These are phyloP conservation scores for Cucumis hystrix DNA, from an alignment of 306 rosid species.

Conservation along the genomic window DNA sequence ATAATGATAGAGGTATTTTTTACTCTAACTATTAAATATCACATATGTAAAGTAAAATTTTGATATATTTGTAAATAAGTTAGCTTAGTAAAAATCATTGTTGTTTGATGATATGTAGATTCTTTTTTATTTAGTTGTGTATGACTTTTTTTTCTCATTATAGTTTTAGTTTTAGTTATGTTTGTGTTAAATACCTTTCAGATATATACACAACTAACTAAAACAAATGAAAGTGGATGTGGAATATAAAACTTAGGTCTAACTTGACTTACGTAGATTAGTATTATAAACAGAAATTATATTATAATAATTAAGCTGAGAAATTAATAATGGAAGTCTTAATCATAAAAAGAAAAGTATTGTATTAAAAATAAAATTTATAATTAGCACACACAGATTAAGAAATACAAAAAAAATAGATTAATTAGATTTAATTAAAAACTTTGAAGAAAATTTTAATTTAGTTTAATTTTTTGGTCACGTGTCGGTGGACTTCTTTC, in stretches of 20 bases:
- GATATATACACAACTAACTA: not conserved
- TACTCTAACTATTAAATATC: no score
- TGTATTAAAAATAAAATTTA: not conserved
- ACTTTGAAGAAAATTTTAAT: not conserved
- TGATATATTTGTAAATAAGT: no score
- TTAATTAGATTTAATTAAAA: not conserved
- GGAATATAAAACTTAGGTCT: not conserved
- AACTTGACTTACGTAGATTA: not conserved
- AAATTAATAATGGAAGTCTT: not conserved
- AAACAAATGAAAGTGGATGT: not conserved
- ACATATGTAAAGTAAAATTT: no score
- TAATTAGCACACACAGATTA: not conserved
- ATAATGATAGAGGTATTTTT: no score
- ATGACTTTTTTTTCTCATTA: no score
- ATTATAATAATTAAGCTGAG: not conserved
- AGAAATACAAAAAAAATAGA: not conserved
- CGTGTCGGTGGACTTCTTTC: constrained; percentile 8
- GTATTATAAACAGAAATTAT: not conserved
- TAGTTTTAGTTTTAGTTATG: no score
- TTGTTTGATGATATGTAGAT: no score
- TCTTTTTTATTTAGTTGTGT: no score
- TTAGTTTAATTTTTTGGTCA: not conserved
- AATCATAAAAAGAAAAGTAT: not conserved
- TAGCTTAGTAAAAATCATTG: no score
- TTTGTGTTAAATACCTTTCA: no score